Evolutionary conservation across 257 asterid genomes (phyloP), one percentile per base, ranked within the genome.

Genomic region (Echium plantagineum): DNA sequence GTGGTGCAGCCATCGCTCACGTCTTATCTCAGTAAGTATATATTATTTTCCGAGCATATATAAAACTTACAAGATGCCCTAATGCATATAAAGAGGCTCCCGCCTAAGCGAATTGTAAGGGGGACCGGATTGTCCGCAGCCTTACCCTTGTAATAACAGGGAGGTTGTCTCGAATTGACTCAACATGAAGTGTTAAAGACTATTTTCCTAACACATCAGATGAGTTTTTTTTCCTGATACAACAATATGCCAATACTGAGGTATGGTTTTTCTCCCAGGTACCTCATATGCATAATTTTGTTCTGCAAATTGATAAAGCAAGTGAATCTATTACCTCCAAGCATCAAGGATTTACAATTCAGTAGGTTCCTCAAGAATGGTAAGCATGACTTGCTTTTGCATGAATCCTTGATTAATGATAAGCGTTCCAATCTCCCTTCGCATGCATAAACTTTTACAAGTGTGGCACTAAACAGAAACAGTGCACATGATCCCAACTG

Each of bases 1-100:
- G 82, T 49, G 98, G 98, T 61, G 98, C 98, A 17, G 98, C 98
- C 75, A 91, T 91, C 69, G 95, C 98, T 63, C 98, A 88, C 75
- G 98, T 91, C 28, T 71, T 88, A 32, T 88, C 98, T 35, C 98
- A 88, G 98, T 91, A 74, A 75, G 94, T 74, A 35, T 56, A 12
- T n/a, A 10, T 5, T 53, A 4, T 21, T 49, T 10, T 26, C 9
- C 9, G 38, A 42, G 35, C 32, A 59, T 46, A n/a, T 21, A 1
- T 3, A 24, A n/a, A n/a, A n/a, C n/a, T n/a, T 24, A 24, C 26
- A 24, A 24, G 2, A 24, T 24, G 26, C 26, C 3, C 26, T 24
- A 24, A 24, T 24, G 26, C 26, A 24, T 24, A 24, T 24, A 24
- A 24, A 24, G 26, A 24, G 26, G 26, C 26, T 24, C 26, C 26